Evolutionary conservation across 2,329 filamentous ascomycete species (phyloP).

Genomic region (Penicillium sp.): DNA sequence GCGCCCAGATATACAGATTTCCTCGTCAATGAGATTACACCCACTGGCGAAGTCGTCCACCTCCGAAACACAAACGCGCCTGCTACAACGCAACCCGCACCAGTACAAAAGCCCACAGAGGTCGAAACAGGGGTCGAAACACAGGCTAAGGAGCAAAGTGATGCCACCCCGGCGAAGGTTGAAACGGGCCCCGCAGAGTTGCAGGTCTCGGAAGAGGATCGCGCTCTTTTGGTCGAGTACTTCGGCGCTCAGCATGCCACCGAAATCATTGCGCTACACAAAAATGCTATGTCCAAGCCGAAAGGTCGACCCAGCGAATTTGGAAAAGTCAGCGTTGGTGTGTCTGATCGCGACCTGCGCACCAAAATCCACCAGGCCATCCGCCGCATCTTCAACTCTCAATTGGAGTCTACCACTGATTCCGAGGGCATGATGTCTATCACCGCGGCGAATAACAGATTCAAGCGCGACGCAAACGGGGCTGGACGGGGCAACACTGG

Average conservation of each 20-base stretch:
- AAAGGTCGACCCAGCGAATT: constrained; percentile 56
- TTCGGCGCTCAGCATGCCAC: constrained; percentile 52
- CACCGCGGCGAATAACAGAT: constrained; percentile 42
- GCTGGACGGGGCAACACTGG: constrained; percentile 29
- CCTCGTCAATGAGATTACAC: constrained; percentile 80
- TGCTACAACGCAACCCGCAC: background rate
- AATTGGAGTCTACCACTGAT: constrained; percentile 72
- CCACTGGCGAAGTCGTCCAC: constrained; percentile 71
- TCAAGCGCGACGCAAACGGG: constrained; percentile 32
- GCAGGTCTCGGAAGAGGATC: constrained; percentile 45
- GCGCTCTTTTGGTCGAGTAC: constrained; percentile 40
- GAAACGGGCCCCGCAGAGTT: constrained; percentile 24
- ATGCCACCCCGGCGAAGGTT: constrained; percentile 16
- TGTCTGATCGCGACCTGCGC: constrained; percentile 59
- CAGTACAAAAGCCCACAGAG: constrained; percentile 9
- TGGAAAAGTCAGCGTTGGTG: constrained; percentile 51
- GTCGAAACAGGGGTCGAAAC: constrained; percentile 6
- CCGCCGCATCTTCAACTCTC: constrained; percentile 73
- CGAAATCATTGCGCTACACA: constrained; percentile 55
- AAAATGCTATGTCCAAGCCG: constrained; percentile 52
- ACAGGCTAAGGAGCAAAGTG: constrained; percentile 16
- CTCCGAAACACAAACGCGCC: constrained; percentile 50
- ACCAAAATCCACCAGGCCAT: constrained; percentile 63
- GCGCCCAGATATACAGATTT: constrained; percentile 75
- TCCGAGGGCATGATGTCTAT: constrained; percentile 65